Evolutionary conservation across 352 stramenopile genomes (phyloP).

Genomic region (Elongisporangium undulatum): DNA sequence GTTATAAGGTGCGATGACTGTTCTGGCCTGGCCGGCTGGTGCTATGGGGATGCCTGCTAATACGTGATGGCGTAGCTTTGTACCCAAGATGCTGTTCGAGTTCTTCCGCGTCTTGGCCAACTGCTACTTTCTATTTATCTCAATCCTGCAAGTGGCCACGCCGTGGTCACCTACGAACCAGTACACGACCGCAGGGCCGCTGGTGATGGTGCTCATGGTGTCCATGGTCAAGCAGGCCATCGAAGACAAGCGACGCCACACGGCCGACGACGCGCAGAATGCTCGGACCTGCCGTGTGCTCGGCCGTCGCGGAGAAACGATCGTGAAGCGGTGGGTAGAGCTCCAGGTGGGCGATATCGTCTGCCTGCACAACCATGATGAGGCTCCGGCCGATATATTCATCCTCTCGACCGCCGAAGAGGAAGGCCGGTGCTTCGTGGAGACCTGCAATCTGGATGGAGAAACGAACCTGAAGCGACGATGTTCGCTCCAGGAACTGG

Average conservation of each 20-base stretch:
- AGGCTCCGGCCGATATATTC: constrained; percentile 61
- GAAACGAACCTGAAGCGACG: constrained; percentile 93
- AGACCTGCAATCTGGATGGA: constrained; percentile 92
- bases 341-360: constrained; percentile 72
- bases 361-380: constrained; percentile 43
- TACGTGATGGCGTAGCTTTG: constrained; percentile 62
- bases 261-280: constrained; percentile 64
- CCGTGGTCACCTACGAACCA: constrained; percentile 68
- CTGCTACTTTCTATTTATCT: constrained; percentile 94
- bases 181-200: constrained; percentile 68
- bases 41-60: not conserved
- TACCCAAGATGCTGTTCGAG: constrained; percentile 92
- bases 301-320: constrained; percentile 24
- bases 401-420: constrained; percentile 71
- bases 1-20: constrained; percentile 34
- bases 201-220: constrained; percentile 70
- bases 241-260: constrained; percentile 77
- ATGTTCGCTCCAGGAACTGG: constrained; percentile 44
- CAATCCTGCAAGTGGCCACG: constrained; percentile 86
- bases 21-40: not conserved
- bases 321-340: constrained; percentile 66
- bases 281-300: constrained; percentile 46
- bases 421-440: constrained; percentile 86
- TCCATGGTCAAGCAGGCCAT: constrained; percentile 77
- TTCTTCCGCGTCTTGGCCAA: constrained; percentile 95